A percentile compares a stretch with the other conserved stretches of the same genome.
These are phyloP conservation scores for Ceriops decandra DNA, from an alignment of 345 rosid species.

Conservation along the genomic window DNA sequence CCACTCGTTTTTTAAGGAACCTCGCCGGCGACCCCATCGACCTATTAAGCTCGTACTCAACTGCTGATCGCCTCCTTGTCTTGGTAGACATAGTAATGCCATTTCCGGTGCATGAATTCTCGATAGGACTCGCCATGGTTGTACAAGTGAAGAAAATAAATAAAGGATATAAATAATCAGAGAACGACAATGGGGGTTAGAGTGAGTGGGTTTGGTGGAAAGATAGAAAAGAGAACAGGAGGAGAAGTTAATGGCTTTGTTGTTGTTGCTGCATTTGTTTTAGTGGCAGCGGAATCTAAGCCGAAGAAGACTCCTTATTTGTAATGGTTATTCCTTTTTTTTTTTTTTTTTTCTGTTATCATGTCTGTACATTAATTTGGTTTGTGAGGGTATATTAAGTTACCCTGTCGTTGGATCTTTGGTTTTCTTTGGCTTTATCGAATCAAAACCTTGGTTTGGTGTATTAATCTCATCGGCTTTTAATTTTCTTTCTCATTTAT, in stretches of 20 bases:
- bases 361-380: not conserved
- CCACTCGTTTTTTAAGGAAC: not conserved
- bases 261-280: not conserved
- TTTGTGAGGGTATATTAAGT: too few relatives aligned
- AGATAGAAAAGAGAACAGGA: not conserved
- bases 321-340: too few relatives aligned
- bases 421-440: too few relatives aligned
- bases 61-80: slow-evolving; percentile 25
- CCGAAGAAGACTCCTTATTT: not conserved
- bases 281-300: not conserved
- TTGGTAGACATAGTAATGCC: not conserved
- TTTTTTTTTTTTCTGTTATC: not conserved
- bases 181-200: not conserved
- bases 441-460: too few relatives aligned
- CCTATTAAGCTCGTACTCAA: not conserved
- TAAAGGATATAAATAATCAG: not conserved
- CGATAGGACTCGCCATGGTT: not conserved
- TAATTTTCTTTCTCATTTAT: too few relatives aligned
- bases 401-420: too few relatives aligned
- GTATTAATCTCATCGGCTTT: too few relatives aligned
- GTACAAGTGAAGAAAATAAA: not conserved
- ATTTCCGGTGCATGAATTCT: not conserved
- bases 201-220: not conserved
- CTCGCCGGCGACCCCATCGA: not conserved
- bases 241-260: not conserved